Conservation (phyloP, 108 stramenopile species). For the Skeletonema potamos region DNA sequence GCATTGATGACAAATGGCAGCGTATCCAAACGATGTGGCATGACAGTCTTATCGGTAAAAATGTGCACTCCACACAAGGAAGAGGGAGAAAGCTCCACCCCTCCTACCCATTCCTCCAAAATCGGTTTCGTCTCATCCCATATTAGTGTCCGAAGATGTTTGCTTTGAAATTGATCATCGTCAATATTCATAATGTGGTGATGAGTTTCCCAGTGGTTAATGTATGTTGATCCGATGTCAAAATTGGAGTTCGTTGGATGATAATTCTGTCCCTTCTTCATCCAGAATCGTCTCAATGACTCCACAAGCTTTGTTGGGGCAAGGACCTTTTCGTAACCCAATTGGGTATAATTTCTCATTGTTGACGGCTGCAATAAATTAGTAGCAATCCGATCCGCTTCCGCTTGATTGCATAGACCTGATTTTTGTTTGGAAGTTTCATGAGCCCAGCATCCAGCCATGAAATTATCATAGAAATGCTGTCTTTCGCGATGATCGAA, state of each 20-base stretch:
- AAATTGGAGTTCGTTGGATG: slow-evolving; percentile 19
- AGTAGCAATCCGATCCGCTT: slow-evolving; percentile 54
- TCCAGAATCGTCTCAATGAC: slow-evolving; percentile 41
- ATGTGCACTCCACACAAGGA: slow-evolving; percentile 83
- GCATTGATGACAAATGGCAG: slow-evolving; percentile 81
- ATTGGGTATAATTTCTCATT: slow-evolving; percentile 35
- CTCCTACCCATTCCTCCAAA: slow-evolving; percentile 59
- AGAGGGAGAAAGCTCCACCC: slow-evolving; percentile 22
- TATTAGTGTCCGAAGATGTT: slow-evolving; percentile 23
- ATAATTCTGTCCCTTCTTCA: slow-evolving; percentile 14
- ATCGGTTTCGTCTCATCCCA: slow-evolving; percentile 25
- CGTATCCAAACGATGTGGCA: slow-evolving; percentile 87
- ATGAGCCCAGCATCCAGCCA: neutral
- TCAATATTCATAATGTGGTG: slow-evolving; percentile 30
- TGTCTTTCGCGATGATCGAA: neutral
- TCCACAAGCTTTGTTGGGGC: slow-evolving; percentile 45
- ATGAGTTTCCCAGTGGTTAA: slow-evolving; percentile 48
- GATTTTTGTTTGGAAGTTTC: neutral
- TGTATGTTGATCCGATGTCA: slow-evolving; percentile 51
- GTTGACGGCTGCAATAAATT: slow-evolving; percentile 20
- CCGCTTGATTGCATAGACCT: slow-evolving; percentile 6
- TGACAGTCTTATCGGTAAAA: slow-evolving; percentile 63
- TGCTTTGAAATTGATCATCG: neutral
- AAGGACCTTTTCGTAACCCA: slow-evolving; percentile 57
- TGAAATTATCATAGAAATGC: neutral